A percentile compares a stretch with the other conserved stretches of the same genome.
phyloP scores from a whole-genome alignment of 192 early-diverging fungal genomes.

The Gigaspora rosea region DNA sequence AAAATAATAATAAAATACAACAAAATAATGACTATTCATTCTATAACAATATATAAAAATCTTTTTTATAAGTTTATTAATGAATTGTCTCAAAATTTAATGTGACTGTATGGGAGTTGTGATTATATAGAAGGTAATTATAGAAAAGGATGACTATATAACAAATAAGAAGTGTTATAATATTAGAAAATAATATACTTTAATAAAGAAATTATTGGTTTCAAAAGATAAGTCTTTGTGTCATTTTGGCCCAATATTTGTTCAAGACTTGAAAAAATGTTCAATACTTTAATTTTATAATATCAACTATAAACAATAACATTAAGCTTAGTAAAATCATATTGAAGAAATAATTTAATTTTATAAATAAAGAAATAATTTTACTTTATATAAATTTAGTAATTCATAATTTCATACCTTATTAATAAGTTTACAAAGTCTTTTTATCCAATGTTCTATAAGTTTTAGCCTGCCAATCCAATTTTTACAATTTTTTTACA shows the following conservation, averaged over 20 bases:
- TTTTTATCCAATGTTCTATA: slow-evolving; percentile 24
- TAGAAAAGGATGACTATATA: too few species aligned
- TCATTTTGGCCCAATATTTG: slow-evolving; percentile 52
- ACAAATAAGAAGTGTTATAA: not conserved
- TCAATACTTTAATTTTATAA: slow-evolving; percentile 49
- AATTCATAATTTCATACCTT: slow-evolving; percentile 16
- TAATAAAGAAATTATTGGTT: slow-evolving; percentile 59
- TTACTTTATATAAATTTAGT: not conserved
- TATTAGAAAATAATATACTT: slow-evolving; percentile 40
- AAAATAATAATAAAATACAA: too few species aligned
- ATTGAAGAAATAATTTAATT: slow-evolving; percentile 49
- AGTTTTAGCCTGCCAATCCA: slow-evolving; percentile 26
- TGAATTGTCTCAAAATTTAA: too few species aligned
- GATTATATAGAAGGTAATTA: too few species aligned
- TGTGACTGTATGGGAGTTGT: too few species aligned
- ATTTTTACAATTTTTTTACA: too few species aligned
- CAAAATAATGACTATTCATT: too few species aligned
- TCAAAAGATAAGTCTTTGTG: slow-evolving; percentile 51
- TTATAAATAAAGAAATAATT: slow-evolving; percentile 35
- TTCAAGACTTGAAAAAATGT: slow-evolving; percentile 54
- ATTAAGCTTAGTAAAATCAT: slow-evolving; percentile 54
- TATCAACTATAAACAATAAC: slow-evolving; percentile 47
- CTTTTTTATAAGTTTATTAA: too few species aligned
- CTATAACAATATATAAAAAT: too few species aligned
- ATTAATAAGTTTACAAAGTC: slow-evolving; percentile 28